These are phyloP conservation scores for Thraustochytrium striatum DNA, from an alignment of 352 stramenopile genomes.

Conservation along the genomic window DNA sequence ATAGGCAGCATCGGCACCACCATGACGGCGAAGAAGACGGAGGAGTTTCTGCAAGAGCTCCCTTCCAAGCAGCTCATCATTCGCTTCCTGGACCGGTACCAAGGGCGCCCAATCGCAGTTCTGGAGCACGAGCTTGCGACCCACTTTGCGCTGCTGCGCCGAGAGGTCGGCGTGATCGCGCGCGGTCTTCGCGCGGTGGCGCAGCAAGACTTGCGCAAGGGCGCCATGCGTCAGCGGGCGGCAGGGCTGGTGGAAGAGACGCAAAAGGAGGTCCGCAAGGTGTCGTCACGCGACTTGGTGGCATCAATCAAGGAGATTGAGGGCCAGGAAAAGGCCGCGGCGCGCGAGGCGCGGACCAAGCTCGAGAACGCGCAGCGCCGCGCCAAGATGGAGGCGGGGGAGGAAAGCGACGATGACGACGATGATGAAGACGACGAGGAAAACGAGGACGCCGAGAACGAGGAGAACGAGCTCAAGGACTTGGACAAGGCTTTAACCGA, in stretches of 20 bases:
- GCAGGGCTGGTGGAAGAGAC: neutral
- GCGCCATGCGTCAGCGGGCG: neutral
- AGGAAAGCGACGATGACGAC: slow-evolving; percentile 13
- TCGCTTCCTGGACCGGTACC: slow-evolving; percentile 61
- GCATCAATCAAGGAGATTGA: slow-evolving; percentile 3
- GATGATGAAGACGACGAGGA: slow-evolving; percentile 20
- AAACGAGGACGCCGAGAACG: neutral
- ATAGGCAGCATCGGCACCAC: slow-evolving; percentile 59
- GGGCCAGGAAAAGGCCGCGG: slow-evolving; percentile 15
- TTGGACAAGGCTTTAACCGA: too few species aligned
- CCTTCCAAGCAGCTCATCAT: slow-evolving; percentile 83
- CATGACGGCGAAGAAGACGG: slow-evolving; percentile 76
- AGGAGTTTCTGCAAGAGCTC: slow-evolving; percentile 77
- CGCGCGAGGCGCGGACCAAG: slow-evolving; percentile 53
- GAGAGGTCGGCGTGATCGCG: slow-evolving; percentile 24
- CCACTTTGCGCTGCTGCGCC: slow-evolving; percentile 53
- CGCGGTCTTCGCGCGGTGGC: slow-evolving; percentile 19
- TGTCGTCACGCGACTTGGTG: neutral
- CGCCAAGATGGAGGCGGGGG: slow-evolving; percentile 11
- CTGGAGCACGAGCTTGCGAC: slow-evolving; percentile 53
- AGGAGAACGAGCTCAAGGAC: slow-evolving; percentile 54
- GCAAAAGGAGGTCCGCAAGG: neutral
- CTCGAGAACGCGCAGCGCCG: slow-evolving; percentile 47
- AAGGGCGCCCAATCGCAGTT: neutral
- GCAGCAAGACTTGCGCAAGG: slow-evolving; percentile 2